Percentiles rank a stretch among this genome's conserved stretches.
Conservation (phyloP, 805 yeast genomes). For the Jamesozyma jinghongensis region DNA sequence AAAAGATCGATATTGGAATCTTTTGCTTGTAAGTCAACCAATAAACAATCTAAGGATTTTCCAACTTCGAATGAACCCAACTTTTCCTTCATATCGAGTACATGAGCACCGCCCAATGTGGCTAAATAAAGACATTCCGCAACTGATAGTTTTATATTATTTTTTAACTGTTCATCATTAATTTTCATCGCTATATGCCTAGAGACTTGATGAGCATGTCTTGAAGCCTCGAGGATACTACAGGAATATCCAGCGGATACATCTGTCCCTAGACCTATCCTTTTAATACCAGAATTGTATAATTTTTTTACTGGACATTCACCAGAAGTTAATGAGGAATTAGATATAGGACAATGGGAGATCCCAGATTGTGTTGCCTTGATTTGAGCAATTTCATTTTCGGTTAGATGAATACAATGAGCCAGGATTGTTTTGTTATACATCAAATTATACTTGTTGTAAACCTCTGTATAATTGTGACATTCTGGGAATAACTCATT, state of each 20-base stretch:
- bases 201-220: conserved; percentile 64
- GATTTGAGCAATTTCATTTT: conserved; percentile 53
- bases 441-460: conserved; percentile 53
- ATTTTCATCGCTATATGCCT: conserved; percentile 58
- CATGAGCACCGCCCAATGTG: conserved; percentile 84
- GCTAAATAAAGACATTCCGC: conserved; percentile 72
- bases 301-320: conserved; percentile 74
- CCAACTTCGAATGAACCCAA: conserved; percentile 72
- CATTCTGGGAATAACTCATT: conserved; percentile 61
- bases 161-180: conserved; percentile 26
- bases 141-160: conserved; percentile 41
- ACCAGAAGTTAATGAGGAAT: conserved; percentile 81
- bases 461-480: conserved; percentile 65
- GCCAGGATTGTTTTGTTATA: conserved; percentile 69
- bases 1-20: conserved; percentile 66
- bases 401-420: conserved; percentile 73
- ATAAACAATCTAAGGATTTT: conserved; percentile 75
- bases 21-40: conserved; percentile 49
- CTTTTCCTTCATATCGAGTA: conserved; percentile 45
- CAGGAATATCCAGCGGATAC: conserved; percentile 70
- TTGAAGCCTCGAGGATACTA: conserved; percentile 53
- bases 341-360: conserved; percentile 90
- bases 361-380: conserved; percentile 54
- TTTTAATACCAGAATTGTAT: conserved; percentile 47
- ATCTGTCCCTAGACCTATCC: conserved; percentile 77